Percentiles rank a stretch among this genome's conserved stretches.
Conservation (phyloP, 164 flowering plant genomes). For the Liriodendron chinense region DNA sequence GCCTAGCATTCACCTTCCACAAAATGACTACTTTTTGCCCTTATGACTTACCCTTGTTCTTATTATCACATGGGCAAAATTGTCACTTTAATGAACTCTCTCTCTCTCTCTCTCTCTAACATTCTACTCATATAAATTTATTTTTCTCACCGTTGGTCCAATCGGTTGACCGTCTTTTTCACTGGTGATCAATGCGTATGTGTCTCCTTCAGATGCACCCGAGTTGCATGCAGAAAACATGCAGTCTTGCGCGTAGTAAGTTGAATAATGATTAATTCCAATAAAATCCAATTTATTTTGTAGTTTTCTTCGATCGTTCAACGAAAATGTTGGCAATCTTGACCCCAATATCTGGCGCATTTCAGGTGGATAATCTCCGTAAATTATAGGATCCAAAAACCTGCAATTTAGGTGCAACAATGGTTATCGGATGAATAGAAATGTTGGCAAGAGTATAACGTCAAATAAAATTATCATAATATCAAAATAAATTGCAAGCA, state of each 20-base stretch:
- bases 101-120: no score
- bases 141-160: constrained; percentile 9
- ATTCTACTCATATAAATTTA: no score
- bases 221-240: constrained; percentile 7
- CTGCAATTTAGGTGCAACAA: constrained; percentile 9
- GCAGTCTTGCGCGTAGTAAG: constrained; percentile 23
- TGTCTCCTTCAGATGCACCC: not conserved
- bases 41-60: not conserved
- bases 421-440: no score
- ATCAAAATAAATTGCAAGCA: not conserved
- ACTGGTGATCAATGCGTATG: not conserved
- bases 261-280: constrained; percentile 25
- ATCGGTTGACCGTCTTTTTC: constrained; percentile 19
- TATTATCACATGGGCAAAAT: no score
- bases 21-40: no score
- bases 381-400: constrained; percentile 40
- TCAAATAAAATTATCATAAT: not conserved
- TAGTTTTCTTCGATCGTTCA: constrained; percentile 20
- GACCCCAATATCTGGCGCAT: constrained; percentile 26
- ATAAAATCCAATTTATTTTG: constrained; percentile 34
- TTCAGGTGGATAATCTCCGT: constrained; percentile 40
- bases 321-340: constrained; percentile 26
- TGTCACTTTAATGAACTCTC: no score
- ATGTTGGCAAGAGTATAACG: not conserved
- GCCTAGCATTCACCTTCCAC: no score